A percentile compares a stretch with the other conserved stretches of the same genome.
Evolutionary conservation across 768 basidiomycete species (phyloP).

Genomic region (Phanerochaete sordida): DNA sequence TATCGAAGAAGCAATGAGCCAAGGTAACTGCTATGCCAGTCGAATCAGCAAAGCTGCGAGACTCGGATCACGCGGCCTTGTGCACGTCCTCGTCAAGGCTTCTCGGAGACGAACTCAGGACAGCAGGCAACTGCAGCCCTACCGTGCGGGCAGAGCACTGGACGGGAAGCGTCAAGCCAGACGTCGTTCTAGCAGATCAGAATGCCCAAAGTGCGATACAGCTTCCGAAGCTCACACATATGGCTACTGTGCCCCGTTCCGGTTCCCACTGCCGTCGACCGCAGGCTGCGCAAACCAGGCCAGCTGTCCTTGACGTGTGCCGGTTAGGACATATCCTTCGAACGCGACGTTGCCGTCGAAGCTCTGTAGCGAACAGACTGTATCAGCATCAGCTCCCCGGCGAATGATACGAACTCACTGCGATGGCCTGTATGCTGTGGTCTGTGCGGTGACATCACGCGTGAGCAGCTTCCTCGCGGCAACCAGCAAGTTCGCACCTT

Average conservation of each 20-base stretch:
- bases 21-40: too few relatives aligned
- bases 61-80: too few relatives aligned
- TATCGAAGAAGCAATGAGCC: too few relatives aligned
- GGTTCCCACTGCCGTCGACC: conserved; percentile 1
- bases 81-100: too few relatives aligned
- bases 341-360: conserved; percentile 39
- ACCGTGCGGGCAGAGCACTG: too few relatives aligned
- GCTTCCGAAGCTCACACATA: background rate
- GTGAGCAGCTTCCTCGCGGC: background rate
- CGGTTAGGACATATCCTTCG: conserved; percentile 48
- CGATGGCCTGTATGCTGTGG: conserved; percentile 29
- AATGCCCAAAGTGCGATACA: background rate
- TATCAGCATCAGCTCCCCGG: background rate
- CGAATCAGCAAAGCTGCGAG: too few relatives aligned
- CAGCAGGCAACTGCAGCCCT: too few relatives aligned
- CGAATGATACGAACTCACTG: conserved; percentile 24
- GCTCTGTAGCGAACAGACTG: conserved; percentile 28
- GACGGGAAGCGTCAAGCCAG: background rate
- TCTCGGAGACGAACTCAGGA: too few relatives aligned
- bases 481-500: conserved; percentile 37
- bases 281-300: conserved; percentile 41
- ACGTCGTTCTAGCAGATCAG: background rate
- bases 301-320: conserved; percentile 51
- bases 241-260: background rate
- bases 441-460: conserved; percentile 16